These are phyloP conservation scores for Cicer bijugum DNA, from an alignment of 306 rosid genomes.

Conservation along the genomic window DNA sequence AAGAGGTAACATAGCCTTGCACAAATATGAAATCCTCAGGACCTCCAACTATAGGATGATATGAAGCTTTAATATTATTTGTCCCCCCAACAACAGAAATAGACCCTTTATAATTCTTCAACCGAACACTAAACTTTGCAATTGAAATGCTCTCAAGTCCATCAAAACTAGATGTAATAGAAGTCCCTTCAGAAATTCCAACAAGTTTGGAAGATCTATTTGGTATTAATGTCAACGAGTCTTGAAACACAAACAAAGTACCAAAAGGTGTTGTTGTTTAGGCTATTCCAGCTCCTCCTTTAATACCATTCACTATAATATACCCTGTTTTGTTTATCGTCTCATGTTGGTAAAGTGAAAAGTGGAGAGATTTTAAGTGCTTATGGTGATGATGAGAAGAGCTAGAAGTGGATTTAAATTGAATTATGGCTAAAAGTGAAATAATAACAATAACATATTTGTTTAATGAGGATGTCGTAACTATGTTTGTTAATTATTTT, in stretches of 20 bases:
- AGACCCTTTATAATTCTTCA: slow-evolving; percentile 61
- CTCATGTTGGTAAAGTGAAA: slow-evolving; percentile 72
- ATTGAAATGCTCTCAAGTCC: slow-evolving; percentile 59
- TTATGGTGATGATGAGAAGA: slow-evolving; percentile 39
- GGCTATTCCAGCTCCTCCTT: slow-evolving; percentile 48
- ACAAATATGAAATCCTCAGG: slow-evolving; percentile 76
- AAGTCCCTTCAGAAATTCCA: slow-evolving; percentile 68
- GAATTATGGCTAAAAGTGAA: slow-evolving; percentile 38
- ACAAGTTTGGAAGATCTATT: slow-evolving; percentile 57
- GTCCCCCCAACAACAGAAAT: slow-evolving; percentile 69
- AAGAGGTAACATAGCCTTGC: slow-evolving; percentile 71
- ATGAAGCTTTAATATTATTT: slow-evolving; percentile 52
- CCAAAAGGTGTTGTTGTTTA: slow-evolving; percentile 73
- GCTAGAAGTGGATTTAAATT: slow-evolving; percentile 28
- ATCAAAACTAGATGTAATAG: slow-evolving; percentile 69
- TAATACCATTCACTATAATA: slow-evolving; percentile 58
- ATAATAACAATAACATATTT: slow-evolving; percentile 28
- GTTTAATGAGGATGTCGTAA: slow-evolving; percentile 31
- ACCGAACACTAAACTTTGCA: slow-evolving; percentile 62
- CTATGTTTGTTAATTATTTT: not conserved
- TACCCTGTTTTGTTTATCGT: slow-evolving; percentile 76
- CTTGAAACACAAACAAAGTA: slow-evolving; percentile 66
- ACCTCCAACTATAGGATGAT: slow-evolving; percentile 80
- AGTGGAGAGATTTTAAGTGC: slow-evolving; percentile 64
- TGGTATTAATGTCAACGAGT: slow-evolving; percentile 57